A percentile compares a stretch with the other conserved stretches of the same genome.
Evolutionary conservation across 176 grass and related monocot species (phyloP).

Genomic region (Rhipidocladum racemiflorum): DNA sequence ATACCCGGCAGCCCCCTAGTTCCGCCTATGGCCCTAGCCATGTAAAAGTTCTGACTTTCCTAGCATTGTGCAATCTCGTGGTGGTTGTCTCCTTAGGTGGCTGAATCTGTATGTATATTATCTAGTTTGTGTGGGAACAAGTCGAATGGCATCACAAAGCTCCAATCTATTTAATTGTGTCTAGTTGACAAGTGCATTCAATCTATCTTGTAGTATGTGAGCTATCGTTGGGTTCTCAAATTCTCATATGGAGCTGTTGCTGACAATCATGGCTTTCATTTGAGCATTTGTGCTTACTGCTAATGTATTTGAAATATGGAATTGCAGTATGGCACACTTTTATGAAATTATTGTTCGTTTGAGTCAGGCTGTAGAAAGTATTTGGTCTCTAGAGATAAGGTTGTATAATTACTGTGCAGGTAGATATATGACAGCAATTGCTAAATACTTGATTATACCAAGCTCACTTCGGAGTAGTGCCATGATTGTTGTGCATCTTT

Average conservation of each 20-base stretch:
- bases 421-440: not conserved
- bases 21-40: too few relatives aligned
- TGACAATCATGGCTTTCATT: not conserved
- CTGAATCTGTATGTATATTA: not conserved
- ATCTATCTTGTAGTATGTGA: not conserved
- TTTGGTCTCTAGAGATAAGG: not conserved
- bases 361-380: not conserved
- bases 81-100: not conserved
- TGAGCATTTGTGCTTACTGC: not conserved
- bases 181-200: not conserved
- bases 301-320: not conserved
- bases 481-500: not conserved
- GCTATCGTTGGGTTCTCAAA: not conserved
- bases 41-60: not conserved
- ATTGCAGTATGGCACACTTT: not conserved
- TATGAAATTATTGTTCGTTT: not conserved
- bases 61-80: not conserved
- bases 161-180: not conserved
- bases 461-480: not conserved
- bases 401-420: not conserved
- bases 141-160: not conserved
- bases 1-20: too few relatives aligned
- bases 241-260: not conserved
- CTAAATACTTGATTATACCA: not conserved
- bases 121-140: not conserved